Evolutionary conservation across 352 stramenopile species (phyloP), one percentile per base, ranked within the genome.

Genomic region (Phytophthora colocasiae): DNA sequence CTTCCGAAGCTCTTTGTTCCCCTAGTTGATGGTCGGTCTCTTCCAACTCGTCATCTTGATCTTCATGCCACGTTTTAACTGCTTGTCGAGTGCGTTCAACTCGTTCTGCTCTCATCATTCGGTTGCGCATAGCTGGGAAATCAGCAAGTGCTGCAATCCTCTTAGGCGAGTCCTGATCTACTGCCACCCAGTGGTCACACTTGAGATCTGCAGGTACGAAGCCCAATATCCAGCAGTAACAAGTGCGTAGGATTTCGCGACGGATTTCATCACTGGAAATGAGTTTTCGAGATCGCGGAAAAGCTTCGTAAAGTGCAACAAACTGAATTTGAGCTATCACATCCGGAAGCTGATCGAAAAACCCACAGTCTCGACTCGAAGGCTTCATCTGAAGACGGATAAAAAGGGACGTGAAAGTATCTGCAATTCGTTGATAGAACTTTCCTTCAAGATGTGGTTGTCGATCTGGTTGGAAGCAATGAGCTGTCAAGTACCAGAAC

Each of bases 121-220:
- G 80, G 58, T 92, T 91, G 6, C 80, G 53, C 70, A 92, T 85
- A 2, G 84, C 82, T 11, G 84, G 84, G 36, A 92, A 92, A 12
- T 88, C 80, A 2, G 72, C 69, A 4, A 91, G 67, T 2, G 66
- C 80, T 4, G 82, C 79, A 46, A 90, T 86, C 4, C 77, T 63
- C 63, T 91, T 84, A 1, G 81, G 77, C 0, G 80, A 82, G 39
- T 87, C 79, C 43, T 89, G 68, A 4, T 86, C 80, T 0, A 89
- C 78, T 5, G 74, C 59, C 29, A 90, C 54, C 83, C 83, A 92
- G 63, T 92, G 80, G 6, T 68, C 63, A 34, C 46, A 85, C 10
- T 52, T 75, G 2, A 91, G 43, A 8, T 87, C 74, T 0, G 63
- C 66, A 0, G 83, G 81, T 9, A 89, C 79, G 48, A 89, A 86